These are phyloP conservation scores for Triadica sebifera DNA, from an alignment of 345 rosid species.

Conservation along the genomic window DNA sequence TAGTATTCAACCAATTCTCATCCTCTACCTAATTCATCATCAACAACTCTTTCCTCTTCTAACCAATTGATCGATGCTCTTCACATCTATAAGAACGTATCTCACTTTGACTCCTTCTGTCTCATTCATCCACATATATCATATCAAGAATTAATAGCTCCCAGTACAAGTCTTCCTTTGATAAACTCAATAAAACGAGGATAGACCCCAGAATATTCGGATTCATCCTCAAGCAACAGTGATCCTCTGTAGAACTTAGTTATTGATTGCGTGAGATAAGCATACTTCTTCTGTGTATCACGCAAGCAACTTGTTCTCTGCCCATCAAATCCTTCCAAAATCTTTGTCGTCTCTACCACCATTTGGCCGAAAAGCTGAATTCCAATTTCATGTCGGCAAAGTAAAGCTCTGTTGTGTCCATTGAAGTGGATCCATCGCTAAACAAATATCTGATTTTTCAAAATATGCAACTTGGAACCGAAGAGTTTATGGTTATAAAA, in stretches of 20 bases:
- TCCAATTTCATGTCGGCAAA: conserved; percentile 49
- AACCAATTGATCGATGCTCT: no score
- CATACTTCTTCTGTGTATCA: conserved; percentile 77
- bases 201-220: conserved; percentile 38
- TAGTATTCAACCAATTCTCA: no score
- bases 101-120: no score
- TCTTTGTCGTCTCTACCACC: conserved; percentile 95
- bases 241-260: conserved; percentile 54
- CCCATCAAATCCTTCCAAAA: conserved; percentile 86
- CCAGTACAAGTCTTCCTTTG: conserved; percentile 60
- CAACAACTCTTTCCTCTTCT: no score
- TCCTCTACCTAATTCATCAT: no score
- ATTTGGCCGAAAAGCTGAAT: no score
- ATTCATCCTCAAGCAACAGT: conserved; percentile 33
- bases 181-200: conserved; percentile 61
- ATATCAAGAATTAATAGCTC: no score
- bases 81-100: no score
- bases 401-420: conserved; percentile 81
- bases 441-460: conserved; percentile 79
- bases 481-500: conserved; percentile 15
- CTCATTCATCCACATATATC: no score
- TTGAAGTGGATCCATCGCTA: conserved; percentile 75
- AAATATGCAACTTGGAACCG: conserved; percentile 73
- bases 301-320: conserved; percentile 68
- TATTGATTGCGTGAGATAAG: conserved; percentile 65